Evolutionary conservation across 805 yeast genomes (phyloP), one percentile per base, ranked within the genome.

Genomic region (Scheffersomyces lignosus): DNA sequence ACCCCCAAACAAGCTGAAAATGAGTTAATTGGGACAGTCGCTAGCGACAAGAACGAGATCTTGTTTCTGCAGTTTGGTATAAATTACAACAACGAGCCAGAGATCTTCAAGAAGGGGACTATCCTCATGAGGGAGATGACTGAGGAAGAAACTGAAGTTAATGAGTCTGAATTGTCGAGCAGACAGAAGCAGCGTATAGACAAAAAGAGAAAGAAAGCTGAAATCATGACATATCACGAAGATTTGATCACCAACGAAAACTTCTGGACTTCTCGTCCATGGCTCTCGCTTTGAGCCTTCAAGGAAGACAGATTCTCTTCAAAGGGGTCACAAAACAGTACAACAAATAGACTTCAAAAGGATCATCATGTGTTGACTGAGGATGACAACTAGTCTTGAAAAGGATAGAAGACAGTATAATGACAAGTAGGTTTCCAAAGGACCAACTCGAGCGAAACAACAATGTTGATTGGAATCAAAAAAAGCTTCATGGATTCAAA

Each of bases 21-120:
- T 32, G 68, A 61, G 46, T 71, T 93, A 22, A 73, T 75, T 38
- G 96, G 96, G 1, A 87, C 98, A 0, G 51, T 87, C 1, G 70
- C 96, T 12, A 67, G 78, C 18, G 97, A 91, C 51, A 93, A 93
- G 57, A 86, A 93, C 55, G 99, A 93, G 56, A 80, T 93, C 2
- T 58, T 93, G 41, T 93, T 85, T 54, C 63, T 73, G 15, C 76
- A 80, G 41, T 86, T 90, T 60, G 85, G 85, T 0, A 80, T 91
- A 29, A 93, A 93, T 54, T 93, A 93, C 62, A 93, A 93, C 56
- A 79, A 87, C 45, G 97, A 91, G 61, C 86, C 85, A 0, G 96
- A 86, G 37, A 81, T 89, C 44, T 93, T 65, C 64, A 86, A 83
- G 45, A 93, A 91, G 64, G 99, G 99, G 2, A 79, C 90, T 0